Evolutionary conservation across 352 stramenopile species (phyloP), one percentile per base, ranked within the genome.

Genomic region (Phytophthora pluvialis): DNA sequence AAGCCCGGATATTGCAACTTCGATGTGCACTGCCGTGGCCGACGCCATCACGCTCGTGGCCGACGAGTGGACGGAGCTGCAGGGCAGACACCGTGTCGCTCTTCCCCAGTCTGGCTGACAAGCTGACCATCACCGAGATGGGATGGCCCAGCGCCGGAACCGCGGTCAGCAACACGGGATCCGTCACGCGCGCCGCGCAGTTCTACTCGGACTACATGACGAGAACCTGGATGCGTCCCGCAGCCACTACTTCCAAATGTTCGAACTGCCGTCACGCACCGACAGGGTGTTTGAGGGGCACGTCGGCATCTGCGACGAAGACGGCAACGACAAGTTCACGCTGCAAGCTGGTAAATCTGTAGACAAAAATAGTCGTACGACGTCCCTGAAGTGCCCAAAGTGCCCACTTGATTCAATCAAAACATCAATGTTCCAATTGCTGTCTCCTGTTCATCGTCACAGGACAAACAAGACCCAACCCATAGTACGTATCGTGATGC

Each of bases 221-320:
- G 39, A 38, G 16, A 74, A 74, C 51, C 58, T 85, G 50, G 63
- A 72, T 45, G 64, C 64, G 36, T 67, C 54, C 9, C 67, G 68
- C 51, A 72, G 64, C 11, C 83, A 77, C 64, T 89, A 87, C 73
- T 89, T 87, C 72, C 77, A 87, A 42, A 84, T 86, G 68, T 82
- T 80, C 56, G 79, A 88, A 60, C 69, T 83, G 51, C 58, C 77
- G n/a, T 76, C 73, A 35, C 72, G 70, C 61, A 75, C 69, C n/a
- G 66, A 77, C 36, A 69, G 56, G 6, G 50, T 53, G 36, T 88
- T 81, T 29, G 78, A 88, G 67, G 69, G 72, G 44, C 69, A 84
- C 57, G 86, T 88, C 64, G 78, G 78, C 1, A 49, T 86, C 51
- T 70, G 70, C 56, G 60, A 78, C 42, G 38, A 50, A 15, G 57